Base-by-base conservation (phyloP, 257 asterid genomes). In the Solanum chiquidenum region DNA sequence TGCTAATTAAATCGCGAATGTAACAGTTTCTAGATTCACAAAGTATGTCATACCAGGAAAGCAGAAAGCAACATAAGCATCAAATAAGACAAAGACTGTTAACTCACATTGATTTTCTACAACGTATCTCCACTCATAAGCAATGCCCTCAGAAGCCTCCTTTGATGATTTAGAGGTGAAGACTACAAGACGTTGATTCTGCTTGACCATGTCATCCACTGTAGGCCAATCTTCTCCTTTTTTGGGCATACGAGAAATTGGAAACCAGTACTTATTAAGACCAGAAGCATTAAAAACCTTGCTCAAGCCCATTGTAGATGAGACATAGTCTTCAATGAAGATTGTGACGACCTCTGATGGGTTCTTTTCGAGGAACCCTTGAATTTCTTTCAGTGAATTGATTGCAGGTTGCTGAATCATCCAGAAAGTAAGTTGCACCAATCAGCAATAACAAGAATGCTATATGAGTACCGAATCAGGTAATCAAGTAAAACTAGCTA, bases 61-160 rank as follows among this genome's bases (percentile, higher is more conserved):
- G 68, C 68, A 3, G 58, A 37, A 75, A 23, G 68, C 16, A 80
- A 80, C 68, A 16, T 16, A 80, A 80, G 42, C 34, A 46, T 46
- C 42, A 46, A 46, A 46, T 80, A 0, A 80, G 69, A 12, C 85
- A 52, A 16, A 85, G 84, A 80, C 18, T 18, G 86, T 27, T 14
- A 42, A 89, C 98, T 93, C 71, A 96, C 99, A 95, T 86, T 96
- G 98, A 91, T 88, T 95, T 92, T 96, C 99, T 31, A 96, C 98
- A 18, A 96, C 97, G 60, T 93, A 96, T 90, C 92, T 94, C 99
- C 99, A 95, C 87, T 94, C 94, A 34, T 92, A 96, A 23, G 99
- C 99, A 44, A 96, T 89, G 60, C 94, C 92, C 46, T 96, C 98
- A 2, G 98, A 89, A 12, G 91, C 94, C 90, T 96, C 98, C 89